Conservation (phyloP, 2,329 filamentous ascomycete genomes). For the Alternaria burnsii region DNA sequence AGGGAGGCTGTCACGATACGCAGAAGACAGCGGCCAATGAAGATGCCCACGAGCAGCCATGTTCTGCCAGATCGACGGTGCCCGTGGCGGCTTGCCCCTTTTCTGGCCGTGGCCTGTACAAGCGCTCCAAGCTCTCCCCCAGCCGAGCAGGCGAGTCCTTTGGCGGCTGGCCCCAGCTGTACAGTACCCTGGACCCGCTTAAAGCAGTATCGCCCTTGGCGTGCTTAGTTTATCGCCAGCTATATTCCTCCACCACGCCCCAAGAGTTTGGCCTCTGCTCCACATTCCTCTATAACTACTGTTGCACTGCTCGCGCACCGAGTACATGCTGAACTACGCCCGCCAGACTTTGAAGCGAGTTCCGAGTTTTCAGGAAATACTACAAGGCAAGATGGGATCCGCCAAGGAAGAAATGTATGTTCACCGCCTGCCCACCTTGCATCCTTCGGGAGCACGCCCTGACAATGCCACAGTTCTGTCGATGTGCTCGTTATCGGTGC, state of each 20-base stretch:
- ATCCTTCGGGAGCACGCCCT: conserved; percentile 19
- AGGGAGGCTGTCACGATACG: conserved; percentile 5
- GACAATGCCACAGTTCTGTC: conserved; percentile 71
- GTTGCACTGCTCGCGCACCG: conserved; percentile 27
- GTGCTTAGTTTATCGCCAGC: conserved; percentile 33
- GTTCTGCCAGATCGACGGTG: conserved; percentile 7
- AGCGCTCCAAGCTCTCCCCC: not conserved
- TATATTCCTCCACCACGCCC: conserved; percentile 38
- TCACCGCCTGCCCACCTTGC: conserved; percentile 39
- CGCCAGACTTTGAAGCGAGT: conserved; percentile 52
- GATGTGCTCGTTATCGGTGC: conserved; percentile 98
- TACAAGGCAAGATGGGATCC: conserved; percentile 52
- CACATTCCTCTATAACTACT: conserved; percentile 16
- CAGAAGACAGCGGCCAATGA: conserved; percentile 26
- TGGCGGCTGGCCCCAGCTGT: conserved; percentile 10
- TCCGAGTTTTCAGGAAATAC: conserved; percentile 53
- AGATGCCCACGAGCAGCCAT: conserved; percentile 27
- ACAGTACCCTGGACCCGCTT: conserved; percentile 20
- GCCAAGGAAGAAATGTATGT: conserved; percentile 54
- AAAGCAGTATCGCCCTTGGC: conserved; percentile 37
- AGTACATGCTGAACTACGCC: conserved; percentile 51
- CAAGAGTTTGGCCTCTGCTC: conserved; percentile 29
- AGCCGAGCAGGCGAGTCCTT: not conserved
- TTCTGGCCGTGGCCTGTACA: conserved; percentile 22
- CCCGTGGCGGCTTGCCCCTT: conserved; percentile 33